These are phyloP conservation scores for Anthracocystis walkeri DNA, from an alignment of 1,284 basidiomycete species.

Conservation along the genomic window DNA sequence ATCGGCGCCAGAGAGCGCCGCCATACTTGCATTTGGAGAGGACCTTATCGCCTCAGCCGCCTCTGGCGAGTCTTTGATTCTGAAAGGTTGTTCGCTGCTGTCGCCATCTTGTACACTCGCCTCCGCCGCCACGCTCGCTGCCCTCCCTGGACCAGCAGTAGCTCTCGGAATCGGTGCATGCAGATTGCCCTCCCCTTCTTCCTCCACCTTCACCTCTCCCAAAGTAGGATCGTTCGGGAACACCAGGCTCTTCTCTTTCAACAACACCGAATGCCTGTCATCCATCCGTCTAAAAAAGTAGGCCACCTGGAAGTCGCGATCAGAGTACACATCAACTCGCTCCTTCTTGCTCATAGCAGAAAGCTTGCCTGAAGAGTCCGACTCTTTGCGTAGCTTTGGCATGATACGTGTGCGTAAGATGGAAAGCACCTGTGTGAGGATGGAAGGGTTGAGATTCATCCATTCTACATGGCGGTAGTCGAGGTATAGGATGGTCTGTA, in stretches of 20 bases:
- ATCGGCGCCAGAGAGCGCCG: conserved; percentile 24
- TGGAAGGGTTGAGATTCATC: conserved; percentile 66
- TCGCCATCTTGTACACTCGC: conserved; percentile 11
- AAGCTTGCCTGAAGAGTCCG: conserved; percentile 58
- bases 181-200: conserved; percentile 50
- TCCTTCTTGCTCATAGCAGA: conserved; percentile 63
- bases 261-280: conserved; percentile 69
- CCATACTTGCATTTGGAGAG: conserved; percentile 20
- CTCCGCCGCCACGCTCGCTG: neutral
- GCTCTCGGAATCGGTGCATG: conserved; percentile 50
- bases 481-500: conserved; percentile 70
- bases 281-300: conserved; percentile 70
- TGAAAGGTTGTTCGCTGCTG: conserved; percentile 20
- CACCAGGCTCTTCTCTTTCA: conserved; percentile 54
- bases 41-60: conserved; percentile 10
- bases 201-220: conserved; percentile 49
- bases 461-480: conserved; percentile 70
- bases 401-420: conserved; percentile 66
- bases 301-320: conserved; percentile 67
- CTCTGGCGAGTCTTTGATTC: conserved; percentile 47
- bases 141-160: conserved; percentile 14
- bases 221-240: conserved; percentile 40
- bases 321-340: conserved; percentile 68
- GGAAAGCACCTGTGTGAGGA: conserved; percentile 59
- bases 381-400: conserved; percentile 66